Evolutionary conservation across 148 eudicot species (phyloP), one percentile per base, ranked within the genome.

Genomic region (Linanthus parryae): DNA sequence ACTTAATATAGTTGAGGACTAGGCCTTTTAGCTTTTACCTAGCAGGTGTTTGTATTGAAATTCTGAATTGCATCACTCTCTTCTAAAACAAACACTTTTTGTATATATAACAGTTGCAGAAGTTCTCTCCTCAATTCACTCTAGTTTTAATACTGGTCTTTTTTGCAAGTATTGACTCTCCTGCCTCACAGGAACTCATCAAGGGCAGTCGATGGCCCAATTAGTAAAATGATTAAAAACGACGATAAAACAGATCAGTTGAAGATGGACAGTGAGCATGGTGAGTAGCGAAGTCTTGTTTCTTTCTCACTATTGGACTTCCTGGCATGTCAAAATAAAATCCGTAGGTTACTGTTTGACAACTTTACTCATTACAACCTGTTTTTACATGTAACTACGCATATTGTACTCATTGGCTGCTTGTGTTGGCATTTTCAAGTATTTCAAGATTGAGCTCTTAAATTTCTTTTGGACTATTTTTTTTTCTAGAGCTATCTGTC

Each of bases 401-500:
- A 23, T 30, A 31, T 29, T 15, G 2, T 43, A 20, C 59, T 29
- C 34, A 7, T 24, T 52, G 35, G 45, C 26, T 23, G 16, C 29
- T 52, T 15, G 51, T 61, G 42, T 30, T 17, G 9, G 48, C 26
- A 12, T 29, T 36, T 8, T 55, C 17, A 18, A n/a, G 15, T 3
- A 26, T 13, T 13, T 37, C 11, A 2, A 25, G 10, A n/a, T 54
- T 29, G n/a, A 56, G 22, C 8, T 30, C 33, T 43, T 51, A n/a
- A n/a, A n/a, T n/a, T n/a, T n/a, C n/a, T n/a, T n/a, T n/a, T n/a
- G n/a, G n/a, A n/a, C n/a, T n/a, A n/a, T n/a, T n/a, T n/a, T 19
- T 55, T 43, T 58, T n/a, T 18, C 7, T 73, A 84, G 94, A 65
- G 68, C 60, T 74, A 43, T 82, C 84, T 54, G 72, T 89, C 33